Percentiles rank a stretch among this genome's conserved stretches.
These are phyloP conservation scores for Climacium dendroides DNA, from an alignment of 225 moss, liverwort and hornwort genomes.

Conservation along the genomic window DNA sequence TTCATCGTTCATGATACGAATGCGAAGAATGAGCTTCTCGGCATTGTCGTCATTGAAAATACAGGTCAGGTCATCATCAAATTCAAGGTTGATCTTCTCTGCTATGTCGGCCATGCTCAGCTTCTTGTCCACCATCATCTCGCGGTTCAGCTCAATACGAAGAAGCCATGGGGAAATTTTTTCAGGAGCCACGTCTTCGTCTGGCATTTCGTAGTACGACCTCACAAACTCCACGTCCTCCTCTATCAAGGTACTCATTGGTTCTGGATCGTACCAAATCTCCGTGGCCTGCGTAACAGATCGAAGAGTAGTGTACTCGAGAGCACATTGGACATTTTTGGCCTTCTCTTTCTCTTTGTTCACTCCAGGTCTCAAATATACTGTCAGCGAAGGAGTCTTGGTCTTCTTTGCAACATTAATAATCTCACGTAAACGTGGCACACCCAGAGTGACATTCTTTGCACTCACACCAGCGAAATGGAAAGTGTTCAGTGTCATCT, in stretches of 20 bases:
- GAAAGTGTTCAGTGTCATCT: slow-evolving; percentile 80
- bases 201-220: slow-evolving; percentile 96
- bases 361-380: slow-evolving; percentile 64
- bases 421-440: slow-evolving; percentile 88
- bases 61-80: slow-evolving; percentile 93
- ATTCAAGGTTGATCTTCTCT: slow-evolving; percentile 93
- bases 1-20: slow-evolving; percentile 98
- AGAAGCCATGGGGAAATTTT: slow-evolving; percentile 96
- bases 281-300: slow-evolving; percentile 96
- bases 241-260: slow-evolving; percentile 93
- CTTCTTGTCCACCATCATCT: slow-evolving; percentile 99
- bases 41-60: slow-evolving; percentile 98
- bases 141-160: slow-evolving; percentile 89
- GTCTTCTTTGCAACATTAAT: slow-evolving; percentile 98
- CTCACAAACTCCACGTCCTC: slow-evolving; percentile 96
- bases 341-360: slow-evolving; percentile 90
- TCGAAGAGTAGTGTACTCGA: slow-evolving; percentile 87
- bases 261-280: slow-evolving; percentile 98
- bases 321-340: slow-evolving; percentile 91
- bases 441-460: slow-evolving; percentile 95
- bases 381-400: slow-evolving; percentile 88
- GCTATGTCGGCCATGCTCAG: slow-evolving; percentile 98
- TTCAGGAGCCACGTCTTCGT: slow-evolving; percentile 96
- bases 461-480: slow-evolving; percentile 81
- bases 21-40: slow-evolving; percentile 92